Conservation (phyloP, 441 rosid species). For the Jatropha podagrica region DNA sequence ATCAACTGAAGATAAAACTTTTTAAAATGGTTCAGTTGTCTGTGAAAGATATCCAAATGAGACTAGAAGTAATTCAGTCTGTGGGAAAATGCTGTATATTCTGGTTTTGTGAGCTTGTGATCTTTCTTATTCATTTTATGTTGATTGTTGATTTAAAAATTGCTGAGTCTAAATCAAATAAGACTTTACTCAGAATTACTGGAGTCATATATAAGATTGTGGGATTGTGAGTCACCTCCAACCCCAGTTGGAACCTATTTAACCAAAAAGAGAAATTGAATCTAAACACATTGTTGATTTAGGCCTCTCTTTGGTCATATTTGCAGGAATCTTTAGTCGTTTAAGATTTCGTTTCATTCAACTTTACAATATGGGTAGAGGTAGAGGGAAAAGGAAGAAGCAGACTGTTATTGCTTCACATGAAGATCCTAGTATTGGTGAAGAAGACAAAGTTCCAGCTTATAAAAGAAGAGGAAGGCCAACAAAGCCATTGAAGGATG, state of each 20-base stretch:
- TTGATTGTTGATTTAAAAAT: background rate
- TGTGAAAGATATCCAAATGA: background rate
- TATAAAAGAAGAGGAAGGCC: slow-evolving; percentile 64
- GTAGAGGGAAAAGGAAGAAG: slow-evolving; percentile 72
- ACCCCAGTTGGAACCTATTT: too few species aligned
- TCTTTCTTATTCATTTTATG: background rate
- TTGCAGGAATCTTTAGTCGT: slow-evolving; percentile 8
- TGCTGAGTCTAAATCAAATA: background rate
- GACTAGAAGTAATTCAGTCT: background rate
- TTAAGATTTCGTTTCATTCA: slow-evolving; percentile 4
- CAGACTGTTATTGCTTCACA: slow-evolving; percentile 38
- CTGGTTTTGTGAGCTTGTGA: background rate
- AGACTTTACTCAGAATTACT: too few species aligned
- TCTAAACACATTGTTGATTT: background rate
- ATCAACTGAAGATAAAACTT: background rate
- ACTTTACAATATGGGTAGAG: slow-evolving; percentile 53
- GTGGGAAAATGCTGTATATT: background rate
- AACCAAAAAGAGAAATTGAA: background rate
- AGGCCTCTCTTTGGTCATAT: background rate
- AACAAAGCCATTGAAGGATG: slow-evolving; percentile 53
- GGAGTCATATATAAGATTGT: too few species aligned
- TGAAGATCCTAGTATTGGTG: slow-evolving; percentile 53
- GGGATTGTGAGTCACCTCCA: too few species aligned
- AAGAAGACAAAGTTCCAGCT: slow-evolving; percentile 58
- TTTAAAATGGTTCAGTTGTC: background rate